Evolutionary conservation across 2,329 filamentous ascomycete genomes (phyloP).

Genomic region (Celoporthe dispersa): DNA sequence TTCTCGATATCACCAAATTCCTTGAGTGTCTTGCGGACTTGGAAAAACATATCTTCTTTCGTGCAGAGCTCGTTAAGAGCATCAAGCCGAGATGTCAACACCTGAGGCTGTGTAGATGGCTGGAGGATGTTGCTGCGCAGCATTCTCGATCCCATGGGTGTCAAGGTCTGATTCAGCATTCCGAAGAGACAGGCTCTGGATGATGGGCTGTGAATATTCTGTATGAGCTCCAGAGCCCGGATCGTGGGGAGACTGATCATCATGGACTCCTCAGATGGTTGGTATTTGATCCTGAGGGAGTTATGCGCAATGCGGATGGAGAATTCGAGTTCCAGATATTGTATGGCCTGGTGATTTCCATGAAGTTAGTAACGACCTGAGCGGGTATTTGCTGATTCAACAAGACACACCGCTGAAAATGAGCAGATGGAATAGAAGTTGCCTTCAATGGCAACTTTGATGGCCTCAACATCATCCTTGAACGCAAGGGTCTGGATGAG

Average conservation of each 20-base stretch:
- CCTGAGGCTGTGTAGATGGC: slow-evolving; percentile 73
- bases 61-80: slow-evolving; percentile 81
- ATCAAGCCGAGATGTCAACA: slow-evolving; percentile 75
- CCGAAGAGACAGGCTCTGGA: slow-evolving; percentile 86
- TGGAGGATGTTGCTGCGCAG: slow-evolving; percentile 87
- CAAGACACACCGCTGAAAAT: slow-evolving; percentile 70
- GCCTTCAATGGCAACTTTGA: slow-evolving; percentile 78
- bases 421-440: slow-evolving; percentile 87
- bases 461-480: slow-evolving; percentile 75
- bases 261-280: slow-evolving; percentile 90
- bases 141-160: slow-evolving; percentile 85
- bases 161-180: slow-evolving; percentile 80
- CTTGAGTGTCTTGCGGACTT: slow-evolving; percentile 74
- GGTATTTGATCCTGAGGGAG: slow-evolving; percentile 83
- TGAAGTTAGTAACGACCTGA: neutral
- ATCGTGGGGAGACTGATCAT: slow-evolving; percentile 93
- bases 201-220: slow-evolving; percentile 78
- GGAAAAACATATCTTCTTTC: slow-evolving; percentile 84
- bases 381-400: neutral
- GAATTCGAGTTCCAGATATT: slow-evolving; percentile 76
- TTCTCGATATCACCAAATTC: slow-evolving; percentile 79
- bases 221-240: slow-evolving; percentile 83
- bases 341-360: slow-evolving; percentile 67
- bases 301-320: slow-evolving; percentile 73
- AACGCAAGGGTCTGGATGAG: slow-evolving; percentile 82